These are phyloP conservation scores for Penicillium longicatenatum DNA, from an alignment of 495 filamentous ascomycete genomes.

Conservation along the genomic window DNA sequence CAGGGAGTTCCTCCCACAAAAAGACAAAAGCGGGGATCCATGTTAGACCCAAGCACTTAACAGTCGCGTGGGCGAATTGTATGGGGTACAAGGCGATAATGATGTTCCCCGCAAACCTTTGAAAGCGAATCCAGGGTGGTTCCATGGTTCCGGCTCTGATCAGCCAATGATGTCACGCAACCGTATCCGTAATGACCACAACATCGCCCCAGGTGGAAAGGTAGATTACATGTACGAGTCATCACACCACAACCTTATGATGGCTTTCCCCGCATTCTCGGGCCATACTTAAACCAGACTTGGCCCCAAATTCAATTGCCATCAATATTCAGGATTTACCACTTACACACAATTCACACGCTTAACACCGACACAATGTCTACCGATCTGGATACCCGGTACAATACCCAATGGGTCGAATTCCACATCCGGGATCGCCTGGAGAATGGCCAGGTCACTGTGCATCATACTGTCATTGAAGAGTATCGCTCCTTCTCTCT, in stretches of 20 bases:
- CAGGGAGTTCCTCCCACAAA: background rate
- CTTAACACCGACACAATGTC: background rate
- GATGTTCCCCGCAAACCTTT: background rate
- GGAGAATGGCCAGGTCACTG: slow-evolving; percentile 30
- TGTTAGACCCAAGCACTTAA: background rate
- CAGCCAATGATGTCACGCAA: slow-evolving; percentile 3
- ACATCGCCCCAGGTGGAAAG: slow-evolving; percentile 1
- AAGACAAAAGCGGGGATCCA: background rate
- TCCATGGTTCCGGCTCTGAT: background rate
- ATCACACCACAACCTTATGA: slow-evolving; percentile 2
- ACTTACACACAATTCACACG: background rate
- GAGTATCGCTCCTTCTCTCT: slow-evolving; percentile 21
- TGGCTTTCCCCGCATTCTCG: slow-evolving; percentile 8
- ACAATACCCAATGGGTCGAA: slow-evolving; percentile 40
- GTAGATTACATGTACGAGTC: slow-evolving; percentile 7
- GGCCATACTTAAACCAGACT: background rate
- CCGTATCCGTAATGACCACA: slow-evolving; percentile 7
- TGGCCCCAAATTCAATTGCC: background rate
- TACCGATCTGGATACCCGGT: slow-evolving; percentile 16
- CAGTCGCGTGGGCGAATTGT: background rate
- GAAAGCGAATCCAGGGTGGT: background rate
- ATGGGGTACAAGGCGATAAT: background rate
- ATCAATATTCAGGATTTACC: background rate
- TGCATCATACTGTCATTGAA: slow-evolving; percentile 39
- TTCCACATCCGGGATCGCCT: slow-evolving; percentile 44